phyloP scores from a whole-genome alignment of 352 stramenopile species.

The Pseudoperonospora humuli region DNA sequence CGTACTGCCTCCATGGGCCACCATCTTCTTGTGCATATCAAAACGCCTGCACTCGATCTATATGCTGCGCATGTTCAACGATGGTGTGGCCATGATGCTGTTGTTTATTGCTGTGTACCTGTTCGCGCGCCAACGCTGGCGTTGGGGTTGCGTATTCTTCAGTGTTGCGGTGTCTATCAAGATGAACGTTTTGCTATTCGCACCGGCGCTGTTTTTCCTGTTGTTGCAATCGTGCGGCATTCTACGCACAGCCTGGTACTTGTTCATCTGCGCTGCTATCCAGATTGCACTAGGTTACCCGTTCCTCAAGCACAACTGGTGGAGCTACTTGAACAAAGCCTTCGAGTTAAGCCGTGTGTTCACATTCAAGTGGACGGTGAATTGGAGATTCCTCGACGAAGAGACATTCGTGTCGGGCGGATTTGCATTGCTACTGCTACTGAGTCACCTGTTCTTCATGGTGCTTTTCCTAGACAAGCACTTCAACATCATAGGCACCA shows the following conservation, averaged over 20 bases:
- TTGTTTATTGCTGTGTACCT: constrained; percentile 91
- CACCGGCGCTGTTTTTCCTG: constrained; percentile 93
- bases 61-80: constrained; percentile 98
- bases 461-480: constrained; percentile 77
- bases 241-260: constrained; percentile 69
- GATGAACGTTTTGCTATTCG: constrained; percentile 99
- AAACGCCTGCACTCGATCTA: constrained; percentile 98
- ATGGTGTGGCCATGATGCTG: constrained; percentile 94
- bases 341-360: constrained; percentile 98
- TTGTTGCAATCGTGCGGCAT: constrained; percentile 88
- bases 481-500: constrained; percentile 69
- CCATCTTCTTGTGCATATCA: constrained; percentile 88
- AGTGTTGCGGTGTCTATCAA: constrained; percentile 96
- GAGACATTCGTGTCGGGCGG: constrained; percentile 65
- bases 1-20: constrained; percentile 79
- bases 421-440: constrained; percentile 52
- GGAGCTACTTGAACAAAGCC: constrained; percentile 93
- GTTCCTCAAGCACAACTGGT: constrained; percentile 93
- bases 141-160: constrained; percentile 90
- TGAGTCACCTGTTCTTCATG: constrained; percentile 60
- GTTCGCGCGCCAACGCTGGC: constrained; percentile 76
- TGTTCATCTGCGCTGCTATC: constrained; percentile 89
- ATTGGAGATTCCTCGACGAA: constrained; percentile 91
- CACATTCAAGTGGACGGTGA: constrained; percentile 98
- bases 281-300: constrained; percentile 88